Evolutionary conservation across 345 rosid species (phyloP).

Genomic region (Melastoma malabathricum): DNA sequence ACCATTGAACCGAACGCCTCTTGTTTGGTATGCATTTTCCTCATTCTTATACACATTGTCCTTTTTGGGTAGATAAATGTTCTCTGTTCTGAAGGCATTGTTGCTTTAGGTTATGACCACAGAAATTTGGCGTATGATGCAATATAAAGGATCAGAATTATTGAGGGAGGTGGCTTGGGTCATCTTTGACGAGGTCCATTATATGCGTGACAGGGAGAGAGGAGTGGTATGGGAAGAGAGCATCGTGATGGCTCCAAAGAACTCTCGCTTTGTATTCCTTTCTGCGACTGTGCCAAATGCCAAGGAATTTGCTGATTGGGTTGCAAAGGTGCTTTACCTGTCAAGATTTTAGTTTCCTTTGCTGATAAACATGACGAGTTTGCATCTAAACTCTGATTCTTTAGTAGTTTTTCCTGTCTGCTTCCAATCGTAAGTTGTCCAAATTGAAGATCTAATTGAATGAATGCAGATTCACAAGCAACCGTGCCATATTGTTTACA

Average conservation of each 20-base stretch:
- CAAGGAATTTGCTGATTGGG: constrained; percentile 99
- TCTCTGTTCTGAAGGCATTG: constrained; percentile 12
- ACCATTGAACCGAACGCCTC: constrained; percentile 96
- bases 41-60: not conserved
- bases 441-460: constrained; percentile 2
- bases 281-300: constrained; percentile 99
- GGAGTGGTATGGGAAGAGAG: constrained; percentile 99
- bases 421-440: not conserved
- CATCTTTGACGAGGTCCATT: constrained; percentile 96
- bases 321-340: constrained; percentile 50
- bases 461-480: constrained; percentile 73
- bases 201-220: constrained; percentile 97
- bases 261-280: constrained; percentile 81
- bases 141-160: constrained; percentile 86
- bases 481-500: constrained; percentile 96
- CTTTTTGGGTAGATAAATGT: not conserved
- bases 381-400: not conserved
- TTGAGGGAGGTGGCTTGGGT: constrained; percentile 96
- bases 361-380: not conserved
- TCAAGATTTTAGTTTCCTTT: not conserved
- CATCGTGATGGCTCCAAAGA: constrained; percentile 97
- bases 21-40: constrained; percentile 45
- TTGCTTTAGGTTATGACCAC: constrained; percentile 88
- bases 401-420: not conserved
- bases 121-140: constrained; percentile 99